Evolutionary conservation across 257 asterid species (phyloP).

Genomic region (Dorcoceras hygrometricum): DNA sequence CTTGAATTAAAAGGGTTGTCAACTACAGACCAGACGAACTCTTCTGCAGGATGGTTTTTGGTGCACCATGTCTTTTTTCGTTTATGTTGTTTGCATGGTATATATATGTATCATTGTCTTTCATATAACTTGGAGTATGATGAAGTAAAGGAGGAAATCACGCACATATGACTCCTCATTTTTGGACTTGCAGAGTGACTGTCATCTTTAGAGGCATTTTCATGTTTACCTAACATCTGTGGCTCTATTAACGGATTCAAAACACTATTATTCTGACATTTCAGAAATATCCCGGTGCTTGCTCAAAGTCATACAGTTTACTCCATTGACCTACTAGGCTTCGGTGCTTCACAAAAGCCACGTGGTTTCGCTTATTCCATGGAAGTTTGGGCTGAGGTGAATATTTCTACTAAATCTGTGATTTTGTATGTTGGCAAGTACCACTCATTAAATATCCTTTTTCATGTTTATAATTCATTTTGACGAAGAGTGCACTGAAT

Average conservation of each 20-base stretch:
- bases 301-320: slow-evolving; percentile 63
- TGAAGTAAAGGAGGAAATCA: not conserved
- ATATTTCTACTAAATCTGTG: slow-evolving; percentile 7
- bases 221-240: not conserved
- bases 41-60: not conserved
- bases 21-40: not conserved
- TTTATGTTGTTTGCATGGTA: not conserved
- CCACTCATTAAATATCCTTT: not conserved
- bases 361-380: slow-evolving; percentile 66
- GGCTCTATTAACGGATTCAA: slow-evolving; percentile 5
- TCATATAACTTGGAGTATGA: not conserved
- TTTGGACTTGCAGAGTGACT: not conserved
- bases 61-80: not conserved
- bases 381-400: slow-evolving; percentile 86
- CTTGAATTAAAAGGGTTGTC: not conserved
- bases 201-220: not conserved
- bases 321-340: slow-evolving; percentile 89
- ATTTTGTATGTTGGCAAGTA: slow-evolving; percentile 8
- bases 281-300: slow-evolving; percentile 66
- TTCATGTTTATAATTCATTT: slow-evolving; percentile 1
- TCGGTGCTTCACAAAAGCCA: slow-evolving; percentile 97
- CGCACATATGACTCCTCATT: not conserved
- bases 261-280: slow-evolving; percentile 17
- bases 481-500: slow-evolving; percentile 19
- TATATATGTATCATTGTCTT: not conserved